phyloP scores from a whole-genome alignment of 2,329 filamentous ascomycete genomes.

The Hypoxylon sp. region DNA sequence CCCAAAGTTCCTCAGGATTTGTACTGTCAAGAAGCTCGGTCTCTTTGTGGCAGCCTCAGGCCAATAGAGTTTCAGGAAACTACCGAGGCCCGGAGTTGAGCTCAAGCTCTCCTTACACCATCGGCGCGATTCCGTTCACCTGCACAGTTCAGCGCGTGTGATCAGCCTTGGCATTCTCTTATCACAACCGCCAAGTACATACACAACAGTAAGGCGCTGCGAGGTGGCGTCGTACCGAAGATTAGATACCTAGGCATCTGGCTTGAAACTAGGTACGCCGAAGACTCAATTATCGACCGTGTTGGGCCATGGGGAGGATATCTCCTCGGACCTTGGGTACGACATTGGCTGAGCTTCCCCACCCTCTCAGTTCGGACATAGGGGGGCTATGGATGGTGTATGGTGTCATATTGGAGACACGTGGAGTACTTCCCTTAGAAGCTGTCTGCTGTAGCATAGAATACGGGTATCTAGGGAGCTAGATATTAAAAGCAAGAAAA shows the following conservation, averaged over 20 bases:
- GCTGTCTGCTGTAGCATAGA: background rate
- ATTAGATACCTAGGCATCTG: conserved; percentile 1
- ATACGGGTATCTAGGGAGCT: background rate
- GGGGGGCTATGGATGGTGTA: conserved; percentile 5
- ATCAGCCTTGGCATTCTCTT: background rate
- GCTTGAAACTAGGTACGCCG: background rate
- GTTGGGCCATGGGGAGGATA: conserved; percentile 16
- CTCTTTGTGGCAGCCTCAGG: background rate
- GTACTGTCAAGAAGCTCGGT: background rate
- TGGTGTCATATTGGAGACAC: background rate
- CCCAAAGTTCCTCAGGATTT: background rate
- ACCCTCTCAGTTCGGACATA: conserved; percentile 17
- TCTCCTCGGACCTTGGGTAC: conserved; percentile 39
- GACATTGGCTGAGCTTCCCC: conserved; percentile 13
- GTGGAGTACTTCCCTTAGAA: background rate
- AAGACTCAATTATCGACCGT: conserved; percentile 1
- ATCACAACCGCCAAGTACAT: background rate
- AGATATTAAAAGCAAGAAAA: background rate
- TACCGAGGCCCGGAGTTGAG: conserved; percentile 18
- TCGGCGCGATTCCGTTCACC: background rate
- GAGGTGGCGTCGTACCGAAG: background rate
- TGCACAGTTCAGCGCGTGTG: background rate
- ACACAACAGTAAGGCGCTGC: conserved; percentile 7
- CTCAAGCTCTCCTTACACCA: background rate
- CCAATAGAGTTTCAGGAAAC: conserved; percentile 15